Evolutionary conservation across 1,284 basidiomycete species (phyloP).

Genomic region (Cerioporus squamosus): DNA sequence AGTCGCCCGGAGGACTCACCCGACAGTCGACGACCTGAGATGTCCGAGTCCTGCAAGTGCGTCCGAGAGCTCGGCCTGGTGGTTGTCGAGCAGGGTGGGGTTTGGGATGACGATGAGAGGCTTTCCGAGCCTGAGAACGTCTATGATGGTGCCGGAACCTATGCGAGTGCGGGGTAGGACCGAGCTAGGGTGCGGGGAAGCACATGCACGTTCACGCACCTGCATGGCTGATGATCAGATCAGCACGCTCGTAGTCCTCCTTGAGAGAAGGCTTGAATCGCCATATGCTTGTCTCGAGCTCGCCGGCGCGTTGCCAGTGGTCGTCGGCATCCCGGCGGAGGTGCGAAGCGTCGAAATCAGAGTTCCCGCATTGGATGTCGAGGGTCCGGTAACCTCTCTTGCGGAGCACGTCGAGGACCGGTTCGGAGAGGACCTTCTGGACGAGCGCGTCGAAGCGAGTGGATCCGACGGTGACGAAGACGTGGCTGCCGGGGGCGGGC

Average conservation of each 20-base stretch:
- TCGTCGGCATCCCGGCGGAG: conserved; percentile 25
- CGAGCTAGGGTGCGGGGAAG: conserved; percentile 9
- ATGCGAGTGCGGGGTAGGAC: conserved; percentile 6
- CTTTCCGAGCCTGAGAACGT: conserved; percentile 77
- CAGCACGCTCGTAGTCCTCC: conserved; percentile 65
- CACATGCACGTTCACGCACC: conserved; percentile 54
- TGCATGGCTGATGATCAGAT: conserved; percentile 91
- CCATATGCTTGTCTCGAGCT: conserved; percentile 67
- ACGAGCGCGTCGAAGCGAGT: conserved; percentile 84
- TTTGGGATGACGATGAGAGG: conserved; percentile 91
- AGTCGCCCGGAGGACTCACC: conserved; percentile 46
- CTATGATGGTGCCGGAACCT: conserved; percentile 96
- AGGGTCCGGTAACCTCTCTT: conserved; percentile 60
- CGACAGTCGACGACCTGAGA: conserved; percentile 61
- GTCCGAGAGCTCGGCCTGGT: conserved; percentile 88
- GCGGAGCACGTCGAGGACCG: conserved; percentile 58
- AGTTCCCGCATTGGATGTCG: conserved; percentile 78
- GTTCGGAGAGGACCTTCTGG: conserved; percentile 58
- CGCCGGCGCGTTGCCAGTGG: conserved; percentile 36
- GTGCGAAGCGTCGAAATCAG: conserved; percentile 27
- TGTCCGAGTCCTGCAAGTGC: conserved; percentile 68
- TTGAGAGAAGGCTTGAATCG: conserved; percentile 76
- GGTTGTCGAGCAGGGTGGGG: conserved; percentile 87
- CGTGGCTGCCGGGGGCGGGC: conserved; percentile 49
- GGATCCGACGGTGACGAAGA: conserved; percentile 90